Evolutionary conservation across 345 rosid species (phyloP), one percentile per base, ranked within the genome.

Genomic region (Acer campestre): DNA sequence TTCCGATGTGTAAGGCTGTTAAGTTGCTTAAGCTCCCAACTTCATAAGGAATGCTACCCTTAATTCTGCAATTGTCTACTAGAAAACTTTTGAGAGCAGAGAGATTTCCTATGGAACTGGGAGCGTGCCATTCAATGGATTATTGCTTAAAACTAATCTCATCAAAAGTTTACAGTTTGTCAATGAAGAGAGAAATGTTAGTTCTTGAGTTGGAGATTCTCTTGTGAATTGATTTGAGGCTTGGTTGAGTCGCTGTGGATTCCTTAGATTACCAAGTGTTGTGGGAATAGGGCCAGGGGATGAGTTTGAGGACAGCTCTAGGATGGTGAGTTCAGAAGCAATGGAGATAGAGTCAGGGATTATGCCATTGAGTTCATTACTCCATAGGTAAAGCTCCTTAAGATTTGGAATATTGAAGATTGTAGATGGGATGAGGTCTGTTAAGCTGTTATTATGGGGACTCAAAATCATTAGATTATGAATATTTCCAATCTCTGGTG

Each of bases 41-140:
- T 53, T 75, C 78, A 4, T 31, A 1, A 0, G 82, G 75, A 68
- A 79, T 74, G 73, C 11, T 69, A 7, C 73, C 73, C 35, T 27
- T 25, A 27, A 69, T 49, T 0, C 7, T 8, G 38, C 79, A 56
- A 8, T 68, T 3, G 3, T 12, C 1, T 0, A 6, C 0, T 23
- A 31, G 1, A 29, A 73, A 42, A 3, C 38, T 68, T 44, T 4
- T 35, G 3, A 68, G 13, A 1, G 59, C 4, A 7, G 78, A 61
- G n/a, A 79, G 75, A 40, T 79, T 40, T 4, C 71, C 71, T 4
- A 22, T 11, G 71, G 23, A 56, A 16, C 7, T 6, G 51, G 31
- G 38, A 59, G 22, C 42, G n/a, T 58, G 25, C n/a, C 29, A 58
- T 67, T 38, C 6, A 67, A 3, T 11, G 55, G 31, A 67, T 67